Evolutionary conservation across 1,284 basidiomycete genomes (phyloP).

Genomic region (Trichosporon sp.): DNA sequence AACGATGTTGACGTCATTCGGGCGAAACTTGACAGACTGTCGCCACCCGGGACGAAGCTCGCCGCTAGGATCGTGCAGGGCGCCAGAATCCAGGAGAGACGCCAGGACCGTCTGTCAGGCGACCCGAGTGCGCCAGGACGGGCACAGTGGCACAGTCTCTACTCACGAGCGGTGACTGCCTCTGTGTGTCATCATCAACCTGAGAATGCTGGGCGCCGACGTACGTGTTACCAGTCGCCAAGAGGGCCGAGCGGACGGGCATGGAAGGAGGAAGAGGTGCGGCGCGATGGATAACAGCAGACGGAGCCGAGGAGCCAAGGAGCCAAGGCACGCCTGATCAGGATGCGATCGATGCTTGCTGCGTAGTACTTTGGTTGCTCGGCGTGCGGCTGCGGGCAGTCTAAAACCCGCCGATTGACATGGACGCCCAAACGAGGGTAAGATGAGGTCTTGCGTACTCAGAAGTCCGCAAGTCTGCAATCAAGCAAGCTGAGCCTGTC

Average conservation of each 20-base stretch:
- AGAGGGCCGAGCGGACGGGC: background rate
- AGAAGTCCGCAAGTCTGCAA: background rate
- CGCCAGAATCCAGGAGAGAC: background rate
- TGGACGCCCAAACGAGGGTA: background rate
- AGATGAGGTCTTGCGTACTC: no score
- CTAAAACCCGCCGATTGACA: background rate
- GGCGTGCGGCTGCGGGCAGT: no score
- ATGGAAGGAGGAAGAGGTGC: background rate
- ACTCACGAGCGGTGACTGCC: background rate
- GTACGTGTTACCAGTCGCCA: background rate
- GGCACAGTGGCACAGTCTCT: background rate
- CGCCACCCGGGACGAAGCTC: background rate
- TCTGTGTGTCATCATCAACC: background rate
- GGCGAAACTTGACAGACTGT: background rate
- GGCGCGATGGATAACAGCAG: background rate
- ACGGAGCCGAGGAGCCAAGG: no score
- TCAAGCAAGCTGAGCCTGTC: background rate
- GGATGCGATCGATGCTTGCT: background rate
- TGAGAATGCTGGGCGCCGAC: background rate
- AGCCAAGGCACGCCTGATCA: background rate
- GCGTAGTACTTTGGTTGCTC: no score
- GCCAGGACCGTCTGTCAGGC: background rate
- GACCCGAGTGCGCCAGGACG: background rate
- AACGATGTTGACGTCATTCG: background rate
- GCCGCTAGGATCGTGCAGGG: background rate